phyloP scores from a whole-genome alignment of 2,329 filamentous ascomycete species.

The Penicillium sp. region DNA sequence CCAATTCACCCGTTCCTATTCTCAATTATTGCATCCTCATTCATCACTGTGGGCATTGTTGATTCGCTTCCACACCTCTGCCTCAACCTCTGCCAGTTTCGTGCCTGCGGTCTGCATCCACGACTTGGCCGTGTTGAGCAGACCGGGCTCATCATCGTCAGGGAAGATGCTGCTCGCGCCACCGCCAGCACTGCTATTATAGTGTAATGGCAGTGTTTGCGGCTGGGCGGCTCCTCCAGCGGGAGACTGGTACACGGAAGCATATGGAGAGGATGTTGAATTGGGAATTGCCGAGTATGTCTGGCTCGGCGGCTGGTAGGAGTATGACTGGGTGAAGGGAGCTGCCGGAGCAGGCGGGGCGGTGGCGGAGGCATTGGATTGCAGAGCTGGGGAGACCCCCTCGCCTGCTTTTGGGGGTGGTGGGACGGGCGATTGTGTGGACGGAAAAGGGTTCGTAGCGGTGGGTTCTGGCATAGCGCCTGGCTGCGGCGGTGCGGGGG shows the following conservation, averaged over 20 bases:
- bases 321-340: conserved; percentile 17
- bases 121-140: conserved; percentile 40
- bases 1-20: no score
- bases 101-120: conserved; percentile 43
- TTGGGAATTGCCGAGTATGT: conserved; percentile 16
- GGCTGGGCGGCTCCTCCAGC: conserved; percentile 3
- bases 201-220: conserved; percentile 18
- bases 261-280: conserved; percentile 27
- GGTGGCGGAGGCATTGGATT: conserved; percentile 2
- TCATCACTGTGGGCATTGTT: conserved; percentile 34
- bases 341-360: conserved; percentile 27
- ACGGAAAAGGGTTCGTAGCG: conserved; percentile 4
- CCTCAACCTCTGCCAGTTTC: conserved; percentile 46
- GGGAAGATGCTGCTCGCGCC: conserved; percentile 18
- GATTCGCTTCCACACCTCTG: conserved; percentile 49
- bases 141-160: conserved; percentile 32
- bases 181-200: conserved; percentile 12
- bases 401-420: conserved; percentile 22
- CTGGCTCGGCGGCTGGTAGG: conserved; percentile 14
- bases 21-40: background rate
- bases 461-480: conserved; percentile 26
- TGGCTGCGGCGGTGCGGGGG: conserved; percentile 43
- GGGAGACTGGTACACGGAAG: conserved; percentile 26
- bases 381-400: background rate
- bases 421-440: conserved; percentile 12